These are phyloP conservation scores for Sanghuangporus weigelae DNA, from an alignment of 1,284 basidiomycete genomes.

Conservation along the genomic window DNA sequence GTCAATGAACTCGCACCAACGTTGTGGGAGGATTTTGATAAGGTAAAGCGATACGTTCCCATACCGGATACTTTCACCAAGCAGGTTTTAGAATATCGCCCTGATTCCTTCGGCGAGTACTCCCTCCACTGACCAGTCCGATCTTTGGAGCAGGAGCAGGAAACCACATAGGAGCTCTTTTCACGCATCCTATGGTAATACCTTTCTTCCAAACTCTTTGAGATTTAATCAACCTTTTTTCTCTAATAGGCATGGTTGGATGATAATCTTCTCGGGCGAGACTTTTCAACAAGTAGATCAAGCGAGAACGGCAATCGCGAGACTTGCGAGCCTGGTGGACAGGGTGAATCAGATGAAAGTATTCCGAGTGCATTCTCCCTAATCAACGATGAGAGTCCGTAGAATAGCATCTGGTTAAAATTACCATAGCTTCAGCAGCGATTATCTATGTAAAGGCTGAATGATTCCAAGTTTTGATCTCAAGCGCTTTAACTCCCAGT, in stretches of 20 bases:
- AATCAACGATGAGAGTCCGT: no score
- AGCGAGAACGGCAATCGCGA: no score
- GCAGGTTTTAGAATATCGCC: constrained; percentile 59
- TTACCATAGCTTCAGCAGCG: no score
- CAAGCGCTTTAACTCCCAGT: no score
- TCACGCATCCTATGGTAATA: constrained; percentile 73
- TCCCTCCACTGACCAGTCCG: constrained; percentile 63
- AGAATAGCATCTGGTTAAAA: no score
- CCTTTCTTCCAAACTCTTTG: neutral
- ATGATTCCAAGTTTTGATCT: no score
- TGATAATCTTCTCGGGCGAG: constrained; percentile 91
- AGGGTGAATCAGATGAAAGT: no score
- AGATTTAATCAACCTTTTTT: neutral
- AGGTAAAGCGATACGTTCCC: constrained; percentile 40
- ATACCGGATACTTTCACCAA: constrained; percentile 1
- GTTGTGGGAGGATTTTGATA: constrained; percentile 84
- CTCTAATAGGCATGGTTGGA: constrained; percentile 75
- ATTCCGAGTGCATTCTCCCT: no score
- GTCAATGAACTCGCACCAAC: constrained; percentile 91
- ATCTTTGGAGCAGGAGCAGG: constrained; percentile 67
- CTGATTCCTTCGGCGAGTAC: constrained; percentile 78
- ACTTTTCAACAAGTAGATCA: constrained; percentile 39
- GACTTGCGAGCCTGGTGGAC: no score
- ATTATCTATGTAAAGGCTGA: no score
- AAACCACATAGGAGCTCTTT: constrained; percentile 72